Conservation (phyloP, 2,329 filamentous ascomycete species). For the Corinectria fuckeliana region DNA sequence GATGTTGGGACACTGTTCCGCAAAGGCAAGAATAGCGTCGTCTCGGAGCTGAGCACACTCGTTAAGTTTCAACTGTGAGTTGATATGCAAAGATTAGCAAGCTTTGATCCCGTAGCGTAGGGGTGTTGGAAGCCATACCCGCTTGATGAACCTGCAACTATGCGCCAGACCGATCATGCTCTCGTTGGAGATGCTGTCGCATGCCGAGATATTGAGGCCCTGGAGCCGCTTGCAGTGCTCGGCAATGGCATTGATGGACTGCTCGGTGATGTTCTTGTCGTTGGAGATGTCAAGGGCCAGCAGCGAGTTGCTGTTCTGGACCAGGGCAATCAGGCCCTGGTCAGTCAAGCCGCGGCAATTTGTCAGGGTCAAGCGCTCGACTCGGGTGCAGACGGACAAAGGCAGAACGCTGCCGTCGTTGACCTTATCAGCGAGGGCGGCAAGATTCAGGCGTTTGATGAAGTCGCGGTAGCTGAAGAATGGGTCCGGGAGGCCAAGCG, state of each 20-base stretch:
- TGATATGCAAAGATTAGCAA: slow-evolving; percentile 40
- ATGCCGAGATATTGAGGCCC: slow-evolving; percentile 90
- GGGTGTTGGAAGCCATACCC: slow-evolving; percentile 60
- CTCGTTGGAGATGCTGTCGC: slow-evolving; percentile 83
- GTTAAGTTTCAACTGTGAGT: slow-evolving; percentile 83
- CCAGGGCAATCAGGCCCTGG: slow-evolving; percentile 77
- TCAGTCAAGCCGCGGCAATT: slow-evolving; percentile 89
- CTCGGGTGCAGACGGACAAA: slow-evolving; percentile 82
- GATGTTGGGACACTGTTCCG: slow-evolving; percentile 86
- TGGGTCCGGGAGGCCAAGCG: slow-evolving; percentile 73
- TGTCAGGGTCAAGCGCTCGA: slow-evolving; percentile 92
- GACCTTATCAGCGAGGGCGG: slow-evolving; percentile 74
- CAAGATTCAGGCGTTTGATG: slow-evolving; percentile 90
- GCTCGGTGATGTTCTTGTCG: slow-evolving; percentile 82
- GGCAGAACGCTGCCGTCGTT: slow-evolving; percentile 90
- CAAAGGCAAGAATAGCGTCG: slow-evolving; percentile 82
- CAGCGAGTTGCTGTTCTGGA: slow-evolving; percentile 79
- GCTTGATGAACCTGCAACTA: slow-evolving; percentile 85
- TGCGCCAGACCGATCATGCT: slow-evolving; percentile 82
- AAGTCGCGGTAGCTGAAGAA: slow-evolving; percentile 91
- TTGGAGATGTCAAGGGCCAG: slow-evolving; percentile 91
- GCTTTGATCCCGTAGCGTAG: not conserved
- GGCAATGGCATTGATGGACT: slow-evolving; percentile 78
- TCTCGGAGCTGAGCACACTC: slow-evolving; percentile 87
- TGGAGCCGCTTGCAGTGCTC: slow-evolving; percentile 85